Percentiles rank a stretch among this genome's conserved stretches.
These are phyloP conservation scores for Zymoseptoria tritici DNA, from an alignment of 2,329 filamentous ascomycete species.

Conservation along the genomic window DNA sequence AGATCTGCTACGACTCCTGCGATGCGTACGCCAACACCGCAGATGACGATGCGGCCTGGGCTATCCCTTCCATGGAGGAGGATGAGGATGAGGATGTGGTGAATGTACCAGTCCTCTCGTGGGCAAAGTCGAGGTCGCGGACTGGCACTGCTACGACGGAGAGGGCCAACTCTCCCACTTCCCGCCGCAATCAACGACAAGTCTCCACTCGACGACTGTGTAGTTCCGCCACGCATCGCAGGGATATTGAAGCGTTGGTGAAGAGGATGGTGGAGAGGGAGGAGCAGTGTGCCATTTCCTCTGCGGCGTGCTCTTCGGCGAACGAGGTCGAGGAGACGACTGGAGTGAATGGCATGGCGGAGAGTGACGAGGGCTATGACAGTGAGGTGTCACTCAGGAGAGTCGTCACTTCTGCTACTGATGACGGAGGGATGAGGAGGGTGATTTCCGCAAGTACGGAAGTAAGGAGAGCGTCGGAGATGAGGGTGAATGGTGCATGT, in stretches of 20 bases:
- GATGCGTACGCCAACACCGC: constrained; percentile 26
- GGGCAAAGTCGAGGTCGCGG: not conserved
- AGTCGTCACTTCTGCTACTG: constrained; percentile 3
- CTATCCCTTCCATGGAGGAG: constrained; percentile 10
- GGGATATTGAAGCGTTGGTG: constrained; percentile 37
- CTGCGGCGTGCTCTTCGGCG: not conserved
- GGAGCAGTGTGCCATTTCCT: constrained; percentile 34
- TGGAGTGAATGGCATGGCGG: constrained; percentile 5
- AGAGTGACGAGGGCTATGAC: constrained; percentile 22
- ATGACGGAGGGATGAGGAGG: constrained; percentile 14
- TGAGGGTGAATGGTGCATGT: constrained; percentile 18
- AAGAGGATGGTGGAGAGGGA: constrained; percentile 35
- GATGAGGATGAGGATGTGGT: constrained; percentile 12
- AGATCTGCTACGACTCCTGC: constrained; percentile 29
- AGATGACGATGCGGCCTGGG: constrained; percentile 27
- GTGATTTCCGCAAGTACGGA: constrained; percentile 12
- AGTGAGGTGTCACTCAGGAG: constrained; percentile 16
- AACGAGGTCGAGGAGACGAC: not conserved
- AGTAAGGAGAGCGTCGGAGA: constrained; percentile 16
- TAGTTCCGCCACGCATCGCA: constrained; percentile 30
- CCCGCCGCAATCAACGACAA: constrained; percentile 34
- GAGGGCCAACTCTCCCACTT: not conserved
- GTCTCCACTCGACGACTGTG: constrained; percentile 35
- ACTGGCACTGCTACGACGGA: not conserved
- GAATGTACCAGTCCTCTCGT: constrained; percentile 7